Conservation (phyloP, 2,329 filamentous ascomycete genomes). For the Canariomyces notabilis region DNA sequence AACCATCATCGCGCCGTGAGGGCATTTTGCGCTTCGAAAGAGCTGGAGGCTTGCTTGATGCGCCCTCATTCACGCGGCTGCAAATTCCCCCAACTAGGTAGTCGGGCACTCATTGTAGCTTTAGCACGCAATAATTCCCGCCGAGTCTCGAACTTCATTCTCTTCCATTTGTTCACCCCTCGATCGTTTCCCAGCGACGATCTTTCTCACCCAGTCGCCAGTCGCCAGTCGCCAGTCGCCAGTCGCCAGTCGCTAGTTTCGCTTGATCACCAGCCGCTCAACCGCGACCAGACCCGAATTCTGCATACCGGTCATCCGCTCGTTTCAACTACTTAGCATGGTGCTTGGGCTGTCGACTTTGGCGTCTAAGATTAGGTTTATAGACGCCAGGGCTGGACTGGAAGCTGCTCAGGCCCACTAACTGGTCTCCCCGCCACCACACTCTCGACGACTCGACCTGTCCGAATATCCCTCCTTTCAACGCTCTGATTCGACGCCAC, state of each 20-base stretch:
- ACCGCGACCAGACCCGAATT: background rate
- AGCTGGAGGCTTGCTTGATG: too few species aligned
- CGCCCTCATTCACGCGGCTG: conserved; percentile 4
- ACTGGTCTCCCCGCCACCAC: conserved; percentile 11
- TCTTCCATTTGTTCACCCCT: background rate
- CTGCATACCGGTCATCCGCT: conserved; percentile 11
- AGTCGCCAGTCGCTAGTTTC: background rate
- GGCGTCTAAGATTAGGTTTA: conserved; percentile 12
- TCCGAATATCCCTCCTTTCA: conserved; percentile 1
- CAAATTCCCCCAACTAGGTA: background rate
- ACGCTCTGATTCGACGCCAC: background rate
- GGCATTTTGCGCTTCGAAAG: too few species aligned
- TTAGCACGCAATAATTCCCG: background rate
- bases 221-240: background rate
- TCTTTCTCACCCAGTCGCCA: background rate
- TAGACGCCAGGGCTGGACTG: conserved; percentile 15
- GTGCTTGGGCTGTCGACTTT: conserved; percentile 1
- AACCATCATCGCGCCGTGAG: conserved; percentile 9
- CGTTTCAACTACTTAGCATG: conserved; percentile 10
- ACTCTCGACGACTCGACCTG: background rate
- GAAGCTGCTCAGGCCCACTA: conserved; percentile 8
- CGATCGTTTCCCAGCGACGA: conserved; percentile 2
- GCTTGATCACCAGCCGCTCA: background rate
- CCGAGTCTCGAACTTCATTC: conserved; percentile 6
- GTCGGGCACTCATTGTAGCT: conserved; percentile 5